Evolutionary conservation across 768 basidiomycete species (phyloP).

Genomic region (Cystofilobasidium capitatum): DNA sequence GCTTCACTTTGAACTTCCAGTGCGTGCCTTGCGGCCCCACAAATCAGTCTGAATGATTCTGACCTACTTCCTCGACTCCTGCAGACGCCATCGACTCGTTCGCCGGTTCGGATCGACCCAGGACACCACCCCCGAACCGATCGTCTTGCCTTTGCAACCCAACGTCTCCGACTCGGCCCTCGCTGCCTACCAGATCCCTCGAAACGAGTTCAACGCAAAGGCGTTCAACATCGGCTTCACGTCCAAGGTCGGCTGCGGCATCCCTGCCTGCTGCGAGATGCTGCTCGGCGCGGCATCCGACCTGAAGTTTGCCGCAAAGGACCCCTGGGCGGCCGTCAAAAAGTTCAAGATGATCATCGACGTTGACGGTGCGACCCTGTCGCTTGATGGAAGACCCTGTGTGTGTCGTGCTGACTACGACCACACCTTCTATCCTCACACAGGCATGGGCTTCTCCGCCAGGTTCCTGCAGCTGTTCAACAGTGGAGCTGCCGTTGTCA

Average conservation of each 20-base stretch:
- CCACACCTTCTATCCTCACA: too few species aligned
- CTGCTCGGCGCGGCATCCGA: not conserved
- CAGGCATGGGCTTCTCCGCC: not conserved
- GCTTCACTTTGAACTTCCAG: not conserved
- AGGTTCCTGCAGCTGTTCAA: not conserved
- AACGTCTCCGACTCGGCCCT: not conserved
- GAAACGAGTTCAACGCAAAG: not conserved
- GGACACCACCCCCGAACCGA: not conserved
- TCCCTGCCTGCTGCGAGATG: not conserved
- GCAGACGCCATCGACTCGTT: not conserved
- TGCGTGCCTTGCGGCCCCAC: not conserved
- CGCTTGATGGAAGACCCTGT: too few species aligned
- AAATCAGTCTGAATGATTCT: too few species aligned
- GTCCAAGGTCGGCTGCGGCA: slow-evolving; percentile 2
- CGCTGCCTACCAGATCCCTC: not conserved
- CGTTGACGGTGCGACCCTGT: not conserved
- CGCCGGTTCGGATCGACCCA: not conserved
- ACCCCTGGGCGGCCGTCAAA: not conserved
- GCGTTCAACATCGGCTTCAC: slow-evolving; percentile 1
- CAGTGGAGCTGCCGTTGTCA: not conserved
- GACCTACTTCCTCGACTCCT: not conserved
- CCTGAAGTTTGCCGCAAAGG: not conserved
- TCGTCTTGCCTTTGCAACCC: not conserved
- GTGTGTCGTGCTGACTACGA: too few species aligned
- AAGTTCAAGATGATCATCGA: not conserved